Evolutionary conservation across 345 rosid genomes (phyloP).

Genomic region (Lagerstroemia speciosa): DNA sequence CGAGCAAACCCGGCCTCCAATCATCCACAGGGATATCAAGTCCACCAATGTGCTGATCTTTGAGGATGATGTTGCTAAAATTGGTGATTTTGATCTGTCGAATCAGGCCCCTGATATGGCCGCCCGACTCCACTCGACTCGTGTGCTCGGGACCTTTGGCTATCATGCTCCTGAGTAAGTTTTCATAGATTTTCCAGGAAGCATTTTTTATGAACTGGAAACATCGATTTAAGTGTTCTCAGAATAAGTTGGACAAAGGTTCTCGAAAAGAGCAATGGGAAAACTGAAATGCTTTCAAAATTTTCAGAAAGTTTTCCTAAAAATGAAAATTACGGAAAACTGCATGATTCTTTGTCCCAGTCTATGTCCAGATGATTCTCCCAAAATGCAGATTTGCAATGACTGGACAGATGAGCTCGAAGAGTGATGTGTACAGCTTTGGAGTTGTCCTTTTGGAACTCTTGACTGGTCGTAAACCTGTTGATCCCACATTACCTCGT

Average conservation of each 20-base stretch:
- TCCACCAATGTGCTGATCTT: slow-evolving; percentile 10
- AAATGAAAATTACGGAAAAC: not conserved
- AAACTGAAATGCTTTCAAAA: not conserved
- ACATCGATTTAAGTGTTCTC: not conserved
- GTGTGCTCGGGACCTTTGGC: slow-evolving; percentile 15
- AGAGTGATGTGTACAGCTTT: slow-evolving; percentile 13
- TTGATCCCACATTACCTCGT: slow-evolving; percentile 31
- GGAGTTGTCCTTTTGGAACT: slow-evolving; percentile 10
- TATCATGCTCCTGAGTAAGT: slow-evolving; percentile 16
- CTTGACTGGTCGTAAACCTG: slow-evolving; percentile 14
- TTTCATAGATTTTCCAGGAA: not conserved
- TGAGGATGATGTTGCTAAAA: slow-evolving; percentile 6
- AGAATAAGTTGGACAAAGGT: not conserved
- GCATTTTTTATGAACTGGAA: not conserved
- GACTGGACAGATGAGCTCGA: slow-evolving; percentile 23
- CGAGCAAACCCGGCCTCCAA: slow-evolving; percentile 2
- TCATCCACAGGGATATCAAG: slow-evolving; percentile 9
- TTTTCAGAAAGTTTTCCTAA: not conserved
- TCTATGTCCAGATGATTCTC: not conserved
- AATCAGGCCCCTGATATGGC: slow-evolving; percentile 12
- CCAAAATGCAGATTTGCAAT: slow-evolving; percentile 23
- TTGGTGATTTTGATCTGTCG: slow-evolving; percentile 10
- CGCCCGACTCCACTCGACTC: slow-evolving; percentile 5
- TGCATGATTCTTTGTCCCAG: not conserved
- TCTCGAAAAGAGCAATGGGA: not conserved